phyloP scores from a whole-genome alignment of 2,329 filamentous ascomycete genomes.

The Apiospora arundinis region DNA sequence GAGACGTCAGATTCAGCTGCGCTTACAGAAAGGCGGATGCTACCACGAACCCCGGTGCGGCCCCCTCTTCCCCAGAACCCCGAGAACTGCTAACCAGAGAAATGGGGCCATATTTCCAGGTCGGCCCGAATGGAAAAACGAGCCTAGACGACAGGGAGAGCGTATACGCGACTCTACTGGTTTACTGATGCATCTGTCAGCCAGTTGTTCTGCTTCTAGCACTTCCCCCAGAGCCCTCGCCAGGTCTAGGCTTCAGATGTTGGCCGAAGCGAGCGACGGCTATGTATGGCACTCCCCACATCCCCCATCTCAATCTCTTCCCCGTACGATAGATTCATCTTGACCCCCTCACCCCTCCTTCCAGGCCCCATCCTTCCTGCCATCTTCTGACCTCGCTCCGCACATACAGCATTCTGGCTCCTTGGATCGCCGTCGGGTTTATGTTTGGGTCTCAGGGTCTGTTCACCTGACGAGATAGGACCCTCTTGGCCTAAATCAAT shows the following conservation, averaged over 20 bases:
- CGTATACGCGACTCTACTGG: not conserved
- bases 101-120: conserved; percentile 7
- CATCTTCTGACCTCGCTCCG: not conserved
- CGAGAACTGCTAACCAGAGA: not conserved
- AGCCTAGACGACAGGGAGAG: not conserved
- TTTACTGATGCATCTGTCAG: not conserved
- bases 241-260: not conserved
- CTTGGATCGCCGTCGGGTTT: not conserved
- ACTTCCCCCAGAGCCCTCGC: not conserved
- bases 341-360: not conserved
- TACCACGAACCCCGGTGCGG: not conserved
- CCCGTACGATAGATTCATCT: not conserved
- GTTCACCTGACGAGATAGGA: not conserved
- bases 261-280: not conserved
- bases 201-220: not conserved
- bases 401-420: not conserved
- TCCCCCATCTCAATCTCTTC: not conserved
- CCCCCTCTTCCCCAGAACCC: conserved; percentile 2
- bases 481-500: not conserved
- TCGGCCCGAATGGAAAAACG: conserved; percentile 18
- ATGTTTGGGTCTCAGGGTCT: not conserved
- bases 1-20: not conserved
- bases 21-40: not conserved
- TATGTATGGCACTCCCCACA: not conserved
- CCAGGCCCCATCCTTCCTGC: not conserved